A percentile compares a stretch with the other conserved stretches of the same genome.
phyloP scores from a whole-genome alignment of 495 filamentous ascomycete species.

The Penicillium roqueforti region DNA sequence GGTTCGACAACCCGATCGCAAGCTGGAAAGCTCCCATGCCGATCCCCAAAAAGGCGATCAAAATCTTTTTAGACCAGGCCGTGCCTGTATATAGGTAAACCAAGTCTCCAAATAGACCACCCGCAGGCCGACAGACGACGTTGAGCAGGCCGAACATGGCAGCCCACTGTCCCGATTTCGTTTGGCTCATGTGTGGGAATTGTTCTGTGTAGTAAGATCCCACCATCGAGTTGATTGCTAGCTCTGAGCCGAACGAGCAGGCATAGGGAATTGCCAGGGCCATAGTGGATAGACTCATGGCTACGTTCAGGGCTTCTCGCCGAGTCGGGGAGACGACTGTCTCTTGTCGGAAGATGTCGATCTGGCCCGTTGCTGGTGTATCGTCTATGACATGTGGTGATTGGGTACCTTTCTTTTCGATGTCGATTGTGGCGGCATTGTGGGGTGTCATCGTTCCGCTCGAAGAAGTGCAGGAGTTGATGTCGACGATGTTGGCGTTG shows the following conservation, averaged over 20 bases:
- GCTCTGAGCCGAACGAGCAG: slow-evolving; percentile 81
- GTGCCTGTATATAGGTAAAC: slow-evolving; percentile 58
- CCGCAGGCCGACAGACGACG: slow-evolving; percentile 66
- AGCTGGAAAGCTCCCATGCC: slow-evolving; percentile 64
- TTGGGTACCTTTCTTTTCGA: slow-evolving; percentile 40
- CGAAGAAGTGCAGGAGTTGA: slow-evolving; percentile 38
- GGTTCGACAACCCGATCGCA: slow-evolving; percentile 63
- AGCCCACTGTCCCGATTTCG: slow-evolving; percentile 68
- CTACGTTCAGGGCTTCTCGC: slow-evolving; percentile 52
- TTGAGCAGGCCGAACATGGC: slow-evolving; percentile 93
- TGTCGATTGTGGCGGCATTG: slow-evolving; percentile 39
- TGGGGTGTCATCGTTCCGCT: slow-evolving; percentile 31
- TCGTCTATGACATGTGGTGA: slow-evolving; percentile 43
- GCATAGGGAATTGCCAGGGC: slow-evolving; percentile 69
- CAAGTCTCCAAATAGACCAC: slow-evolving; percentile 70
- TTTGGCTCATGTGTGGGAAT: slow-evolving; percentile 71
- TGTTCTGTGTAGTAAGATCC: slow-evolving; percentile 74
- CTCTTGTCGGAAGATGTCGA: slow-evolving; percentile 52
- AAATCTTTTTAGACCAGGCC: slow-evolving; percentile 74
- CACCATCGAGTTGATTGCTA: slow-evolving; percentile 81
- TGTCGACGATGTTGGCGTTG: slow-evolving; percentile 54
- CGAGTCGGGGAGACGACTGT: slow-evolving; percentile 62
- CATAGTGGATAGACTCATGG: slow-evolving; percentile 62
- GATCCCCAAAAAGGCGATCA: slow-evolving; percentile 59
- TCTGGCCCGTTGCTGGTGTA: slow-evolving; percentile 48